Base-by-base conservation (phyloP, 176 grass and related monocot species). In the Aegilops bicornis region DNA sequence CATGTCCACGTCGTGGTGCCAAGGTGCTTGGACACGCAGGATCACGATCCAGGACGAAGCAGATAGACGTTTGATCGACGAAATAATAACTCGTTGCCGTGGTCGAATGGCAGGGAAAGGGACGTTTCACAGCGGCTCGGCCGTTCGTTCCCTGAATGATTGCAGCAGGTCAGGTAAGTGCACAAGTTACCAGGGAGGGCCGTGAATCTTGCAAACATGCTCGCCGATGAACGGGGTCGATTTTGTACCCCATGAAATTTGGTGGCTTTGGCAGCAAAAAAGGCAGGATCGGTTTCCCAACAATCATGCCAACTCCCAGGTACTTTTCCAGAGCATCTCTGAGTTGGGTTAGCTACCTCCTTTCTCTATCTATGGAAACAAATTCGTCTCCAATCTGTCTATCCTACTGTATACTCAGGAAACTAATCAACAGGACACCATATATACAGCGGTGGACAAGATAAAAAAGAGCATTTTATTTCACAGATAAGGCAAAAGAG, bases 241-340 rank as follows among this genome's bases (percentile, higher is more conserved):
- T 33, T 27, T 7, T 58, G 37, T 8, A 35, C 15, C 56, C 54
- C 73, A 63, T 11, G 70, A 67, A 64, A 74, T 23, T 64, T 47
- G 84, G 10, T 76, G 25, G 72, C 73, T 37, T 43, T 11, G 48
- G 84, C 24, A 33, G 24, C 52, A 63, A 3, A 3, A 40, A 86
- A 86, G 10, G 22, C 25, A 17, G 54, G 29, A 86, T 63, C 85
- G 7, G 66, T 86, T 73, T 63, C 85, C 50, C 50, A 80, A 59
- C 77, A 33, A 33, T 35, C 52, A 45, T 62, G 52, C 25, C 63
- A 73, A 71, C 76, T 47, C 33, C 76, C 35, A 24, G n/a, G 35
- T 43, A 25, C 19, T 19, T 71, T 36, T 63, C 25, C 23, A 19
- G 85, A 86, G 36, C 33, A 79, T 60, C 84, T 43, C 4, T 50